Base-by-base conservation (phyloP, 192 early-diverging fungal genomes). In the Coemansia interrupta region DNA sequence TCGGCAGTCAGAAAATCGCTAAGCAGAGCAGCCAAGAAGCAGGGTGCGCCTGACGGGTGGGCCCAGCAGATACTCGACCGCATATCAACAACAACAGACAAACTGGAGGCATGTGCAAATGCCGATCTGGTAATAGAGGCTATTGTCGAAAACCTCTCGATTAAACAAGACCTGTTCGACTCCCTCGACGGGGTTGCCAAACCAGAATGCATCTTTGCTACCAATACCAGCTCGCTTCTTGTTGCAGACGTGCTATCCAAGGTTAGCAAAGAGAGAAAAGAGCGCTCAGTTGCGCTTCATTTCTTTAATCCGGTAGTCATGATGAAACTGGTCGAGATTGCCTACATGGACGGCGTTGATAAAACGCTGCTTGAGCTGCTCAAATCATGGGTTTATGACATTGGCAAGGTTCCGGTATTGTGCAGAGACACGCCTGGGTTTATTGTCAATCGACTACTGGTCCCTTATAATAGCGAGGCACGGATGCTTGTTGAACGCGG, bases 91-190 rank as follows among this genome's bases (percentile, higher is more conserved):
- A 84, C 85, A 50, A 90, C 85, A 13, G 84, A 91, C 62, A 75
- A 87, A 13, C 65, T 69, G 20, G 57, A 64, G 18, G 84, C 87
- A 10, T 87, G 80, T 9, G 56, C 66, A 29, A 54, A 79, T 14
- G 78, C 89, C 9, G 91, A 96, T 70, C 76, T 96, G 48, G 83
- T 93, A 22, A 77, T 96, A 49, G 94, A 96, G 74, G 94, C 94
- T 32, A 92, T 96, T 78, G 89, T 96, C 2, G 94, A 96, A 66
- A 90, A 92, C 73, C 71, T 96, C 32, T 69, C 83, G 38, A 80
- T 83, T 29, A 96, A 96, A 80, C 89, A 87, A 56, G 69, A 81
- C 47, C 73, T 96, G 45, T 92, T 96, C 68, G 55, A 60, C 18
- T 58, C 61, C 8, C 73, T 92, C 10, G 90, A 92, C 80, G 69